Percentiles rank a stretch among this genome's conserved stretches.
These are phyloP conservation scores for Diaporthe nobilis DNA, from an alignment of 2,329 filamentous ascomycete genomes.

Conservation along the genomic window DNA sequence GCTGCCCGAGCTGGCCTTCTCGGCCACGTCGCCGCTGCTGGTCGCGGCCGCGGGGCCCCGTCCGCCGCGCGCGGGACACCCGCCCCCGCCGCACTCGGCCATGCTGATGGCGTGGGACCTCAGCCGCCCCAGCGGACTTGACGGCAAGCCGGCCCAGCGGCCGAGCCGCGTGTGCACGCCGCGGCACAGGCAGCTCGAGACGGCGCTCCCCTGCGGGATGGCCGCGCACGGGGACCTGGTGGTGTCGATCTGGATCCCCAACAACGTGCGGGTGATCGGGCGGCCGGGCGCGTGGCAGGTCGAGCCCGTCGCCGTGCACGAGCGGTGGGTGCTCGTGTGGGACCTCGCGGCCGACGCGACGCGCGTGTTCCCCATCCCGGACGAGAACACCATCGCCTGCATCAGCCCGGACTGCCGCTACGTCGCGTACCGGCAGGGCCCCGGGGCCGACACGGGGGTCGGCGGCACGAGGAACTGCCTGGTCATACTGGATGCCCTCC, in stretches of 20 bases:
- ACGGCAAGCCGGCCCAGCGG: constrained; percentile 42
- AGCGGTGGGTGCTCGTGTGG: constrained; percentile 56
- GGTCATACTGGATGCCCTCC: constrained; percentile 55
- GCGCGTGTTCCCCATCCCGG: constrained; percentile 56
- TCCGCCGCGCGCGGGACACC: constrained; percentile 54
- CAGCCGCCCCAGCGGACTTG: constrained; percentile 41
- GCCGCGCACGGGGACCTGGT: constrained; percentile 54
- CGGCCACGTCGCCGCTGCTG: constrained; percentile 55
- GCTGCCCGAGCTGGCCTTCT: constrained; percentile 57
- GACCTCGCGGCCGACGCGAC: constrained; percentile 55
- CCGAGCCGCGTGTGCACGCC: constrained; percentile 54
- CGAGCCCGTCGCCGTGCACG: constrained; percentile 49
- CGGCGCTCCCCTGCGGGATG: constrained; percentile 54
- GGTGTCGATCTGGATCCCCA: constrained; percentile 59
- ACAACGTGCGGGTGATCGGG: constrained; percentile 52
- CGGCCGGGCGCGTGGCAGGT: constrained; percentile 52
- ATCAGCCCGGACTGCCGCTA: constrained; percentile 58
- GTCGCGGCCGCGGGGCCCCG: constrained; percentile 56
- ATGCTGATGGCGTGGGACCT: constrained; percentile 58
- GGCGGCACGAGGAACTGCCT: constrained; percentile 43
- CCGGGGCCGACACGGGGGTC: constrained; percentile 31
- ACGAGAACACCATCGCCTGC: constrained; percentile 51
- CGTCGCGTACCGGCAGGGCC: constrained; percentile 55
- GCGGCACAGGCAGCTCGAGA: constrained; percentile 56
- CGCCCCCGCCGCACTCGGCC: constrained; percentile 55